These are phyloP conservation scores for Aspergillus haitiensis DNA, from an alignment of 495 filamentous ascomycete species.

Conservation along the genomic window DNA sequence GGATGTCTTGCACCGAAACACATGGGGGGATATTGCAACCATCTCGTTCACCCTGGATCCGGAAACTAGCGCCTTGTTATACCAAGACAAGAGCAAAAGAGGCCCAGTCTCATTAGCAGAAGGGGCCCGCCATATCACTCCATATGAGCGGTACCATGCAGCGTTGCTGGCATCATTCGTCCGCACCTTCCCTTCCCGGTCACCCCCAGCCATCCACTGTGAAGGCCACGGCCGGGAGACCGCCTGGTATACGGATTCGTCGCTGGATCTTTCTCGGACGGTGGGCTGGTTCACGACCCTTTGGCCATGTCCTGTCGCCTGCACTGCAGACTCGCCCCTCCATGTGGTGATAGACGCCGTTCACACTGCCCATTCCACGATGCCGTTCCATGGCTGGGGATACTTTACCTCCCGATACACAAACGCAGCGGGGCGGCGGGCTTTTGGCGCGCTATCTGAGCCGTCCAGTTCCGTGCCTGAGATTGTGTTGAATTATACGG, in stretches of 20 bases:
- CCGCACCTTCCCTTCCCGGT: constrained; percentile 40
- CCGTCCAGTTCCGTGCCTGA: constrained; percentile 52
- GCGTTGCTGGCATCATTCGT: constrained; percentile 42
- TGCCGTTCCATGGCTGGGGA: constrained; percentile 25
- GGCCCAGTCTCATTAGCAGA: no score
- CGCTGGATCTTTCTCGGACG: constrained; percentile 46
- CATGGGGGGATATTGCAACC: constrained; percentile 1
- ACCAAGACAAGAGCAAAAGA: no score
- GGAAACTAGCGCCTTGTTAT: constrained; percentile 32
- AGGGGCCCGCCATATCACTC: constrained; percentile 35
- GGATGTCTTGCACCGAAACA: constrained; percentile 42
- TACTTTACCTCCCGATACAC: no score
- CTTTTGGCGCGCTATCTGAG: constrained; percentile 1
- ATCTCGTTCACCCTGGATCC: constrained; percentile 18
- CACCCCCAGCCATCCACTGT: constrained; percentile 44
- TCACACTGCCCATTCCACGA: constrained; percentile 25
- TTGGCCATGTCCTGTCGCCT: constrained; percentile 20
- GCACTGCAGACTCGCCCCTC: constrained; percentile 4
- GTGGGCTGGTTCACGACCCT: constrained; percentile 55
- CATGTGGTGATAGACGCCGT: not conserved
- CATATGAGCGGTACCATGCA: constrained; percentile 42
- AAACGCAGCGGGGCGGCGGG: constrained; percentile 22
- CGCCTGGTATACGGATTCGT: constrained; percentile 29
- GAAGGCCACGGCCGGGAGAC: constrained; percentile 53
- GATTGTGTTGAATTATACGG: constrained; percentile 62